Evolutionary conservation across 2,329 filamentous ascomycete species (phyloP), one percentile per base, ranked within the genome.

Genomic region (Ploettnerulaceae sp.): DNA sequence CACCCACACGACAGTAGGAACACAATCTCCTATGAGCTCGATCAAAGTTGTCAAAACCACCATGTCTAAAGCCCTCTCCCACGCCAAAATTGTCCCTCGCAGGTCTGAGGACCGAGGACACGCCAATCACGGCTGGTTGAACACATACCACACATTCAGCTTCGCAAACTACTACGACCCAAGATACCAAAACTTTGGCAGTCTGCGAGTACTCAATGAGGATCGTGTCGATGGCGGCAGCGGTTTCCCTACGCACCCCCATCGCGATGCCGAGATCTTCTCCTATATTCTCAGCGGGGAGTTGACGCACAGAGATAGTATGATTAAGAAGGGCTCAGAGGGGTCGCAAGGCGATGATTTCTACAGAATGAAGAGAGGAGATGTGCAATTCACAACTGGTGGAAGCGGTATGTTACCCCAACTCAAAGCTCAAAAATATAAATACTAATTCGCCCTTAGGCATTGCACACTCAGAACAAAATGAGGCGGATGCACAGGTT

Each of bases 341-440:
- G 78, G 74, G 17, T 42, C 48, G 60, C 48, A 62, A 14, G 72
- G 64, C 12, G 79, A 86, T 62, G 72, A 79, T 56, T 87, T 86
- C 62, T 86, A 73, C 61, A 72, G 79, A 25, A 83, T 95, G 72
- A 77, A 77, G 60, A 74, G 87, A 28, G 87, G 88, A 9, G 88
- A 94, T 64, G 86, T 95, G 34, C 89, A 95, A 62, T 95, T 94
- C 67, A 95, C 89, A 7, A 89, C 84, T 11, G 89, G 86, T n/a
- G 89, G 89, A 45, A 89, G 80, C 4, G 81, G 81, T 58, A 79
- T 55, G 63, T 56, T 39, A 37, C 29, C 14, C 9, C 9, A n/a
- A 20, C 22, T 29, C 12, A 15, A 18, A 36, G 32, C 15, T 9
- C 35, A 7, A 4, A 18, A 37, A 17, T 12, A 33, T 20, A 38